Percentiles rank a stretch among this genome's conserved stretches.
Evolutionary conservation across 2,329 filamentous ascomycete genomes (phyloP).

Genomic region (Hypoxylon rubiginosum): DNA sequence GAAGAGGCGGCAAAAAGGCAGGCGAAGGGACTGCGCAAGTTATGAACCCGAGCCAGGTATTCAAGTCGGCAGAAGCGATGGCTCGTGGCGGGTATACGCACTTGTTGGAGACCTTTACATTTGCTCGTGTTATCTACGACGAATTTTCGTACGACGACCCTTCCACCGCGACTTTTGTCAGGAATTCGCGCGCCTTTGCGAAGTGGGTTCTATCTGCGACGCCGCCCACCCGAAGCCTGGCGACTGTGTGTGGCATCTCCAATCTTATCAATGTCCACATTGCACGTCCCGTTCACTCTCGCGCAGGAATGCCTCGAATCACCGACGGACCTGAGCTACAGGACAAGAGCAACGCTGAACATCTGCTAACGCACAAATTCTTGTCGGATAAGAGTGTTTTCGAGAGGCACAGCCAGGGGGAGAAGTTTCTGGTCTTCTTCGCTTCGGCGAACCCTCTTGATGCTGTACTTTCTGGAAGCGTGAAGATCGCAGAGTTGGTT

Average conservation of each 20-base stretch:
- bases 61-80: neutral
- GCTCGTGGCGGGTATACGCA: slow-evolving; percentile 7
- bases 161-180: slow-evolving; percentile 52
- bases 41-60: neutral
- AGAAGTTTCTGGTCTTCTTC: slow-evolving; percentile 51
- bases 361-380: slow-evolving; percentile 51
- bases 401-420: slow-evolving; percentile 54
- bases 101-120: slow-evolving; percentile 57
- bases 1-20: too few species aligned
- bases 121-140: slow-evolving; percentile 57
- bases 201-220: slow-evolving; percentile 63
- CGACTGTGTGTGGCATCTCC: slow-evolving; percentile 54
- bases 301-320: slow-evolving; percentile 53
- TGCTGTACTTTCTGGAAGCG: slow-evolving; percentile 36
- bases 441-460: slow-evolving; percentile 52
- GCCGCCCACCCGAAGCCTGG: slow-evolving; percentile 55
- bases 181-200: slow-evolving; percentile 49
- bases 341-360: slow-evolving; percentile 52
- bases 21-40: neutral
- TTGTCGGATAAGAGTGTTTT: slow-evolving; percentile 53
- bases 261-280: slow-evolving; percentile 56
- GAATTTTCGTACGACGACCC: slow-evolving; percentile 59
- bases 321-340: slow-evolving; percentile 51
- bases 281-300: slow-evolving; percentile 51
- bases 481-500: slow-evolving; percentile 42